Conservation (phyloP, 139 green algal species). For the Coelastrella sp. region DNA sequence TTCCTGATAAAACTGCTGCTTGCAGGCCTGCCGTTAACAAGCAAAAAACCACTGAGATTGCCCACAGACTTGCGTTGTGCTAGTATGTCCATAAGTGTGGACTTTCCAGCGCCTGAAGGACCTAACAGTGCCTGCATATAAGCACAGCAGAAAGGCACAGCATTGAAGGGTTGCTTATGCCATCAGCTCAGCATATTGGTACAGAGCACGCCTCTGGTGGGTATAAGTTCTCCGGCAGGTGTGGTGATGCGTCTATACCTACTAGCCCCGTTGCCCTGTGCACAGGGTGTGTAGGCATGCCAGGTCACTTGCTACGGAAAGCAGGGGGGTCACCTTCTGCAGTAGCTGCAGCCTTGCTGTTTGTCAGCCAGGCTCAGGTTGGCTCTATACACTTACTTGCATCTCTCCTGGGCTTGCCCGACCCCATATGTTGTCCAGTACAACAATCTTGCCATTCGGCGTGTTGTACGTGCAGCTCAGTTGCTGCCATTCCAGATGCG, state of each 20-base stretch:
- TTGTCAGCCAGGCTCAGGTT: background rate
- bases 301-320: background rate
- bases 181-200: too few species aligned
- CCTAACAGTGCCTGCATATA: conserved; percentile 46
- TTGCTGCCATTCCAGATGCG: conserved; percentile 40
- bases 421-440: conserved; percentile 48
- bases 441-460: conserved; percentile 11
- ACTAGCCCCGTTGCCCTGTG: background rate
- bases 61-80: conserved; percentile 55
- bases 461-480: conserved; percentile 44
- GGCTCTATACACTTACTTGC: conserved; percentile 38
- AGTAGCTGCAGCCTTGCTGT: too few species aligned
- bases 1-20: conserved; percentile 38
- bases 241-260: background rate
- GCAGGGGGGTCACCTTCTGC: background rate
- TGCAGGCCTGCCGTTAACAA: conserved; percentile 45
- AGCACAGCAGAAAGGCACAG: background rate
- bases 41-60: conserved; percentile 43
- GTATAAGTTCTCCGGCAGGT: background rate
- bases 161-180: background rate
- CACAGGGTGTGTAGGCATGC: background rate
- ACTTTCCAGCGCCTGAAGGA: conserved; percentile 56
- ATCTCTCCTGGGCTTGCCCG: conserved; percentile 45
- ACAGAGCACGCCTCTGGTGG: background rate
- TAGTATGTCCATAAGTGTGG: conserved; percentile 62